Base-by-base conservation (phyloP, 768 basidiomycete species). In the Leccinum variicolor region DNA sequence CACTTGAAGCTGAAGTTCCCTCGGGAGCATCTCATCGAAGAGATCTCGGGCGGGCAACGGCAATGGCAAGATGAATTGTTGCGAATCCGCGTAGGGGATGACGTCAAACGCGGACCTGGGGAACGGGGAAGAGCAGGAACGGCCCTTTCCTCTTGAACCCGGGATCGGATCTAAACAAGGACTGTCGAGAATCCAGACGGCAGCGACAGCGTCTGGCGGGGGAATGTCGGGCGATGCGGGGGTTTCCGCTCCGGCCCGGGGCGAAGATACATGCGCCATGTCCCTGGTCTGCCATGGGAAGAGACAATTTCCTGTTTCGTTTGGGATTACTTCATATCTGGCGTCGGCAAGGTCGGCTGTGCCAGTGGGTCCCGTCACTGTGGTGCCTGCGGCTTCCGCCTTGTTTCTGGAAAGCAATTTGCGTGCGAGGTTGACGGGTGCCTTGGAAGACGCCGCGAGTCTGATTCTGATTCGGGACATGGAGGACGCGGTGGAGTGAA, bases 1-100 rank as follows among this genome's bases (percentile, higher is more conserved):
- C 17, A 93, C 75, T 15, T 79, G 74, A 50, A 94, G 71, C 58
- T 79, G 84, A 53, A 92, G 73, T 68, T 94, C 92, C 54, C 77
- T 81, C 6, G 92, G 92, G 13, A 94, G 76, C 54, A 78, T 68
- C 25, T 84, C 82, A 64, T 90, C 87, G 61, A 92, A 90, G 64
- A 85, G 79, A 62, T 84, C 82, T 23, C 69, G 77, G 17, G 77
- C 70, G 33, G 52, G 50, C 21, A 66, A 58, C 4, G 79, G 78
- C 55, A 86, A 72, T 14, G 86, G 82, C 39, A 73, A 67, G 65
- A 83, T 84, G 11, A 80, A 64, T 62, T 86, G 84, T 25, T 78
- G 69, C 8, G n/a, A n/a, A n/a, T n/a, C n/a, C n/a, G n/a, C n/a
- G n/a, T n/a, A n/a, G n/a, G n/a, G n/a, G n/a, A n/a, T n/a, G n/a